Evolutionary conservation across 345 rosid species (phyloP), one percentile per base, ranked within the genome.

Genomic region (Sonneratia caseolaris): DNA sequence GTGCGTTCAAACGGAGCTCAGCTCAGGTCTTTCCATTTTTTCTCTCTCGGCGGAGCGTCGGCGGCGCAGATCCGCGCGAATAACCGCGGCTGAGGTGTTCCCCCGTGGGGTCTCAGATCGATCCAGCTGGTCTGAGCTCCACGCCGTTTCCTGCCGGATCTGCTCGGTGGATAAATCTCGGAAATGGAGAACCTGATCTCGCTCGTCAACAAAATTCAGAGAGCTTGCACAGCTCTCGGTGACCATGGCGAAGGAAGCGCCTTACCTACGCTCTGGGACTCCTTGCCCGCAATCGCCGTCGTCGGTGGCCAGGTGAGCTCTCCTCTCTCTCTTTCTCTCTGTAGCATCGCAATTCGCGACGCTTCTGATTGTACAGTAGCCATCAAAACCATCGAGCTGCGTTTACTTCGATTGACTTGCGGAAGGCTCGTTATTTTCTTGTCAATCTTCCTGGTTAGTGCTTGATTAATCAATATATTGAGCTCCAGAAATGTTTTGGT

Each of bases 171-270:
- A 47, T 7, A 36, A 10, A 24, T 3, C 13, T 27, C 35, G 72
- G 56, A 73, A 72, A 95, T 95, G 99, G 99, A 95, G 76, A 95
- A 89, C 80, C 79, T 95, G 82, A 95, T 95, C 75, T 84, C 97
- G 37, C 83, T 95, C 37, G 97, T 95, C 16, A 95, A 95, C 85
- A 95, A 92, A 81, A 92, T 95, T 59, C 99, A 95, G 79, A 90
- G 99, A 87, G 99, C 98, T 74, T 95, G 99, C 75, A 95, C 99
- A 19, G 98, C 99, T 72, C 98, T 95, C 0, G 99, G 99, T 65
- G 99, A 95, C 78, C 88, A 95, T 68, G 99, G 99, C 24, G 99
- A 95, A 40, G 80, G 83, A 24, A 85, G 88, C 74, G 92, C 98
- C 68, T 74, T 96, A 59, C 99, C 99, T 57, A 96, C 99, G 66